Evolutionary conservation across 805 yeast species (phyloP), one percentile per base, ranked within the genome.

Genomic region (Candida cerambycidarum): DNA sequence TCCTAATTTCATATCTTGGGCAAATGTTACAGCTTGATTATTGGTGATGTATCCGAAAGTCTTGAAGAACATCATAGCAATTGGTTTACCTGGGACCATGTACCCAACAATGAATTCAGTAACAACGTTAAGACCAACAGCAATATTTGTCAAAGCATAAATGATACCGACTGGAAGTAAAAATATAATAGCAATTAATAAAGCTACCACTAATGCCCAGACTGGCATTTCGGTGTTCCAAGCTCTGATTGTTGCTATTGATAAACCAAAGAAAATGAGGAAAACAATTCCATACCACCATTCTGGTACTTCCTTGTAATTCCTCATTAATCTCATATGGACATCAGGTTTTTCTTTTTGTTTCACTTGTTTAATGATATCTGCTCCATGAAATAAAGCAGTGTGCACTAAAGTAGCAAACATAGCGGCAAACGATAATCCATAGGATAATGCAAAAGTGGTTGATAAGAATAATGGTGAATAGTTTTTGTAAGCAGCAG

Each of bases 391-490:
- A 64, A 77, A 82, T 19, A 82, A 63, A 9, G 61, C 61, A 15
- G 82, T 74, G 56, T 83, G 85, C 13, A 75, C 69, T 41, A 84
- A 64, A 5, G 83, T 76, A 3, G 86, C 79, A 23, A 79, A 67
- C 42, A 82, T 76, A 5, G 87, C 75, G 1, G 87, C 89, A 63
- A 74, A 60, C 66, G 69, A 52, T 56, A 68, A 60, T 41, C 85
- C 85, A 52, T 82, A 81, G 5, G 80, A 68, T n/a, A 84, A 56
- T 23, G 80, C 73, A 54, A 75, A 78, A 3, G 83, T 74, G 12
- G 81, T 72, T 6, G 85, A 68, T 43, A 81, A 66, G 56, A 72
- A 83, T 33, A 83, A 68, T 5, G 88, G 87, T 1, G 88, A 82
- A 62, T 84, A 83, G 5, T 59, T 57, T 49, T 74, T 55, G 59